Base-by-base conservation (phyloP, 129 eudicot genomes). In the Arctium lappa region DNA sequence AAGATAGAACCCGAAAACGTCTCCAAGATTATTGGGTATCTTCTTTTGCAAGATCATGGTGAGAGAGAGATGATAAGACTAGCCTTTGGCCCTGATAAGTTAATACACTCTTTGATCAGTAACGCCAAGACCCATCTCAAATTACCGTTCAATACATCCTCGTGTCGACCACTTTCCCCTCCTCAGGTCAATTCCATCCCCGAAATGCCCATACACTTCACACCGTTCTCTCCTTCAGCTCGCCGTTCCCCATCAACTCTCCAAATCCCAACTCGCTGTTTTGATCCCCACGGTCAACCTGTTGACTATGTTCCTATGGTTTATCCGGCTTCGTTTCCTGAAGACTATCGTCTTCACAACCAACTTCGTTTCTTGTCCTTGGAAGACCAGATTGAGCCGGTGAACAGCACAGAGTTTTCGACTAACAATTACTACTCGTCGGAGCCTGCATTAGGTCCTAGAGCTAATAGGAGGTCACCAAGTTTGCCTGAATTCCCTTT, bases 401-500 rank as follows among this genome's bases (percentile, higher is more conserved):
- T 75, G 3, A 79, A 81, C 78, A 85, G 85, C 73, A 81, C 86
- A 0, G 92, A 89, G 44, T 83, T 85, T 77, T 80, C 87, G 5
- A 8, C 86, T 34, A 63, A 76, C 74, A 81, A 73, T 42, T 86
- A 72, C 87, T 80, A 83, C 74, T 68, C 73, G 48, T 80, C 85
- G 2, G 89, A 88, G 53, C 85, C 91, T 18, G 85, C 87, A 39
- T 80, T 89, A 65, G 92, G 92, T 38, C 88, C 86, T 8, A 76
- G 90, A 87, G 79, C 88, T 73, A 87, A 78, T 85, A 86, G 92
- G 76, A 82, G 90, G 85, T 87, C 92, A 12, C 90, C 88, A 39
- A 90, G 89, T 78, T 69, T 88, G 73, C 90, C 90, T 6, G 90
- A 90, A 30, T 90, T 90, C 65, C 92, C 92, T 0, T 83, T 89